A percentile compares a stretch with the other conserved stretches of the same genome.
These are phyloP conservation scores for Hyaloperonospora brassicae DNA, from an alignment of 352 stramenopile genomes.

Conservation along the genomic window DNA sequence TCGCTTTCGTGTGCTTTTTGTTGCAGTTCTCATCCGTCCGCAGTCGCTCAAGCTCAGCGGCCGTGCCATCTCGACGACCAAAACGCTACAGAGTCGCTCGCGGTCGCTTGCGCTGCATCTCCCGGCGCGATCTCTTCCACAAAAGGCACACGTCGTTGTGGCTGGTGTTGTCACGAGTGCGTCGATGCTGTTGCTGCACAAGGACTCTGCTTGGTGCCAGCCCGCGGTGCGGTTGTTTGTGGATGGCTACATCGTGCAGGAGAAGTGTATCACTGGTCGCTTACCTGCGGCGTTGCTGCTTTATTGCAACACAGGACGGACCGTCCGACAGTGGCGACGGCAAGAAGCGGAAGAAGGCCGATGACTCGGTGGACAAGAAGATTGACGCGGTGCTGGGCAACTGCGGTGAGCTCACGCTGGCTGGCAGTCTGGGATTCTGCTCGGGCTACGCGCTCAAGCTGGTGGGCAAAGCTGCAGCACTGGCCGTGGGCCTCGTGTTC, in stretches of 20 bases:
- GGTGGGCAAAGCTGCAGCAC: constrained; percentile 64
- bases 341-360: constrained; percentile 38
- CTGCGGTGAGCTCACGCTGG: constrained; percentile 66
- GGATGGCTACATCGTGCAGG: not conserved
- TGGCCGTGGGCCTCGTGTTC: constrained; percentile 76
- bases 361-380: constrained; percentile 50
- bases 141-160: constrained; percentile 23
- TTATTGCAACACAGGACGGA: constrained; percentile 22
- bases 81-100: constrained; percentile 27
- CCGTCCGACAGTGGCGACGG: constrained; percentile 22
- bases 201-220: constrained; percentile 42
- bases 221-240: constrained; percentile 15
- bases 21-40: constrained; percentile 36
- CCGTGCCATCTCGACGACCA: constrained; percentile 22
- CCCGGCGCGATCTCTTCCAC: constrained; percentile 18
- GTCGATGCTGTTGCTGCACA: constrained; percentile 35
- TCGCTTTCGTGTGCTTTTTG: constrained; percentile 2
- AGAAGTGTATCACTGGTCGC: no score
- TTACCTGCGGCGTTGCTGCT: not conserved
- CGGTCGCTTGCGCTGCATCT: constrained; percentile 25
- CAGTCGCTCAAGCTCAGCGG: constrained; percentile 29
- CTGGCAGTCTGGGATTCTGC: constrained; percentile 64
- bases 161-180: constrained; percentile 43
- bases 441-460: constrained; percentile 82
- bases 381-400: constrained; percentile 55